Evolutionary conservation across 192 early-diverging fungal species (phyloP), one percentile per base, ranked within the genome.

Genomic region (Spizellomyces sp.): DNA sequence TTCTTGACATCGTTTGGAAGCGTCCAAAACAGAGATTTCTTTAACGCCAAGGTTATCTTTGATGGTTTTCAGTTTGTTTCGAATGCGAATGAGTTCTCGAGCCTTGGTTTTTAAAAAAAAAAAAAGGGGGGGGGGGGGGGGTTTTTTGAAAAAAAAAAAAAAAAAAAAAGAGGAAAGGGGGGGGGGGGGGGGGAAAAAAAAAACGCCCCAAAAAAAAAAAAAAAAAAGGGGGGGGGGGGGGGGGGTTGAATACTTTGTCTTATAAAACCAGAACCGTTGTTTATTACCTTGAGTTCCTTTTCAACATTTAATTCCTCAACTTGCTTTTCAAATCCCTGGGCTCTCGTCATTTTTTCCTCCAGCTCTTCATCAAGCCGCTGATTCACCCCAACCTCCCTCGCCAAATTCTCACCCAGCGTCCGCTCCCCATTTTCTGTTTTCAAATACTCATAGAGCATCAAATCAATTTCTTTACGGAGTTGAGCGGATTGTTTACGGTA

Each of bases 51-150:
- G 46, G 62, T 88, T 83, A 27, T 88, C 85, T 62, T 81, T 83
- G 42, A 83, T 71, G 6, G 70, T 66, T 27, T 76, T 66, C 7
- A 74, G 55, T 65, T 81, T 77, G 58, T 75, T 77, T 63, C 77
- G 75, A 46, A 81, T 77, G 21, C 86, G 73, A n/a, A 88, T 77
- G n/a, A 88, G 66, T 57, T 88, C 86, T 19, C 86, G 74, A 10
- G 79, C 70, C 79, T 86, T 36, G 0, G 27, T 36, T 6, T 41
- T 14, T 41, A 8, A 9, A n/a, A n/a, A n/a, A n/a, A n/a, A n/a
- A n/a, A n/a, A n/a, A n/a, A n/a, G n/a, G n/a, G n/a, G n/a, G n/a
- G n/a, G n/a, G n/a, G n/a, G n/a, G n/a, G n/a, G n/a, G n/a, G n/a
- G n/a, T n/a, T n/a, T n/a, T n/a, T n/a, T n/a, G n/a, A n/a, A n/a